phyloP scores from a whole-genome alignment of 768 basidiomycete species.

The Porpolomopsis calyptriformis region DNA sequence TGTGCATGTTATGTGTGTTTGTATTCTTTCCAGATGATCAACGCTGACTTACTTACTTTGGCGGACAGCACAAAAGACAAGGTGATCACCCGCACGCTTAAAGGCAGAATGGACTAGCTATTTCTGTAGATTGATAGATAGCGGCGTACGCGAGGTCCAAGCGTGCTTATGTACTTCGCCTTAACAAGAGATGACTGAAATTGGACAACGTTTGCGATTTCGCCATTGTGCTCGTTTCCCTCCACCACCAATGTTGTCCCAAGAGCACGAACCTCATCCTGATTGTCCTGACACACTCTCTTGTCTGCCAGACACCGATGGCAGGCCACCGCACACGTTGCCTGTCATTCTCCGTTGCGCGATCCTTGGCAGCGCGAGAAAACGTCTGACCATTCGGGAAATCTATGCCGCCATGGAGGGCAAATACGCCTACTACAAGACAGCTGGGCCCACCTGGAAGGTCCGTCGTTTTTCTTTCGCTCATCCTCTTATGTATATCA shows the following conservation, averaged over 20 bases:
- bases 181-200: no score
- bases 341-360: slow-evolving; percentile 79
- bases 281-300: slow-evolving; percentile 70
- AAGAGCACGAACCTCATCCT: slow-evolving; percentile 50
- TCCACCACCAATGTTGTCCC: neutral
- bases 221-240: neutral
- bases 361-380: slow-evolving; percentile 65
- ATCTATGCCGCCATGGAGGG: slow-evolving; percentile 82
- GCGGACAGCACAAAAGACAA: slow-evolving; percentile 54
- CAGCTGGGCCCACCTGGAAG: slow-evolving; percentile 80
- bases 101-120: slow-evolving; percentile 81
- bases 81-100: slow-evolving; percentile 75
- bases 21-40: neutral
- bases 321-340: slow-evolving; percentile 72
- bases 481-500: slow-evolving; percentile 9
- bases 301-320: slow-evolving; percentile 71
- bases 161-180: no score
- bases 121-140: no score
- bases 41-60: neutral
- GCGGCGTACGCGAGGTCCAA: no score
- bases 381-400: slow-evolving; percentile 71
- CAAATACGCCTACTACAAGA: slow-evolving; percentile 74
- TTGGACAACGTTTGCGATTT: no score
- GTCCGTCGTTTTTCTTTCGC: slow-evolving; percentile 27
- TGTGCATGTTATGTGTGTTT: slow-evolving; percentile 86